These are phyloP conservation scores for Colletotrichum graminicola DNA, from an alignment of 2,329 filamentous ascomycete genomes.

Conservation along the genomic window DNA sequence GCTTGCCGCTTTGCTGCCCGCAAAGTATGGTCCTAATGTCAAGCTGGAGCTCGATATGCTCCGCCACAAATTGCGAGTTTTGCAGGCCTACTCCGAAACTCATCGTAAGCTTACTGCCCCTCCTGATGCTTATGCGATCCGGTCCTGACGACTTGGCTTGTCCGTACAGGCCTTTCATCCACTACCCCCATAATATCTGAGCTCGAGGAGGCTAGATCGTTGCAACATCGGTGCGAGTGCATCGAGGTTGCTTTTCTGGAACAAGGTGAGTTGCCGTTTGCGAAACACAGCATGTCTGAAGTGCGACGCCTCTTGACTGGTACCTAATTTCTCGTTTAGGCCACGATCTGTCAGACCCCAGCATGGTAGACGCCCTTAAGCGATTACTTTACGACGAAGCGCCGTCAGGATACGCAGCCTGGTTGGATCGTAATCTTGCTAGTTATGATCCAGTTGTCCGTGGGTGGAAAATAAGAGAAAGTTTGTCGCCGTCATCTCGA, in stretches of 20 bases:
- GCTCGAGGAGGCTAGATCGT: conserved; percentile 66
- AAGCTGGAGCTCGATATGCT: conserved; percentile 66
- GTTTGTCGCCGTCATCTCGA: conserved; percentile 51
- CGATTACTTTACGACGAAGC: conserved; percentile 54
- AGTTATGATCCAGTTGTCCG: conserved; percentile 62
- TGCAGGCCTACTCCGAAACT: conserved; percentile 62
- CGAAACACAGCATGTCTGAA: background rate
- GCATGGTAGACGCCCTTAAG: conserved; percentile 55
- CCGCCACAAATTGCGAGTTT: conserved; percentile 64
- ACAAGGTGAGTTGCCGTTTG: conserved; percentile 54
- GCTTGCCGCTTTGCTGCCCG: conserved; percentile 61
- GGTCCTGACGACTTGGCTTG: background rate
- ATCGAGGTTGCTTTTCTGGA: conserved; percentile 66
- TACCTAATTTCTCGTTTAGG: conserved; percentile 49
- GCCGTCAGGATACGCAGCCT: conserved; percentile 62
- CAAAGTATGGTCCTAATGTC: conserved; percentile 61
- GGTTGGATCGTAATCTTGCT: conserved; percentile 66
- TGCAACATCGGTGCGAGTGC: conserved; percentile 71
- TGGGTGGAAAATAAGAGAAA: conserved; percentile 54
- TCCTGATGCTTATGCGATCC: conserved; percentile 23
- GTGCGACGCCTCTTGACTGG: background rate
- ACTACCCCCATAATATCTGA: conserved; percentile 63
- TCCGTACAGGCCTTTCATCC: conserved; percentile 52
- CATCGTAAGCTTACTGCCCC: conserved; percentile 58
- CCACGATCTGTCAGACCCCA: conserved; percentile 57